Base-by-base conservation (phyloP, 2,329 filamentous ascomycete genomes). In the Fusarium camptoceras region DNA sequence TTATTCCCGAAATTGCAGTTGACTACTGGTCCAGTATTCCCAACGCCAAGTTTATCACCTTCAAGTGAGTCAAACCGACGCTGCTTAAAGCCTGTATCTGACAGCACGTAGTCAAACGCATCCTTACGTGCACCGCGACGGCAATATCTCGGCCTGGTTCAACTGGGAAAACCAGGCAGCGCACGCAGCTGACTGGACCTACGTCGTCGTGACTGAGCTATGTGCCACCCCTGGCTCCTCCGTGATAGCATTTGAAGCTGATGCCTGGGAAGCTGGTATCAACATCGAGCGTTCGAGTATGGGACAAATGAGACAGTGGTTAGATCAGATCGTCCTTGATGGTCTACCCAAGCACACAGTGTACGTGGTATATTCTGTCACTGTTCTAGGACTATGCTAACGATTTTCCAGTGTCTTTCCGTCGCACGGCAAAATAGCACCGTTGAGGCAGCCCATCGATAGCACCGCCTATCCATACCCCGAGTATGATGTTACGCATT, bases 21-120 rank as follows among this genome's bases (percentile, higher is more conserved):
- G 41, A 60, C 11, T 67, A 72, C 34, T 71, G 68, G 55, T 72
- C 61, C 0, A 61, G 43, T 2, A 30, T 72, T 3, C 68, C 53
- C 1, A 43, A 27, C 0, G 62, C 49, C 1, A 16, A 47, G 0
- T 42, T 72, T 4, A 48, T 64, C 22, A 70, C 58, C 2, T 72
- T 72, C 58, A 67, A 72, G 68, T 70, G 43, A 5, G 46, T 37
- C 34, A 37, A 6, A 18, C 10, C 18, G 34, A n/a, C 18, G 6
- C 34, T n/a, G 10, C 34, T 10, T 37, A 7, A 8, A 24, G 1
- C 3, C 1, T 8, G 7, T 0, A 1, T 5, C 43, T 65, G 24
- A 56, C 25, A 37, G 2, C 0, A 1, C 16, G 12, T 3, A 72
- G 61, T 12, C 55, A 72, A 18, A 64, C 51, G 1, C 48, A 72